phyloP scores from a whole-genome alignment of 2,329 filamentous ascomycete genomes.

The Trichoderma lentiforme region DNA sequence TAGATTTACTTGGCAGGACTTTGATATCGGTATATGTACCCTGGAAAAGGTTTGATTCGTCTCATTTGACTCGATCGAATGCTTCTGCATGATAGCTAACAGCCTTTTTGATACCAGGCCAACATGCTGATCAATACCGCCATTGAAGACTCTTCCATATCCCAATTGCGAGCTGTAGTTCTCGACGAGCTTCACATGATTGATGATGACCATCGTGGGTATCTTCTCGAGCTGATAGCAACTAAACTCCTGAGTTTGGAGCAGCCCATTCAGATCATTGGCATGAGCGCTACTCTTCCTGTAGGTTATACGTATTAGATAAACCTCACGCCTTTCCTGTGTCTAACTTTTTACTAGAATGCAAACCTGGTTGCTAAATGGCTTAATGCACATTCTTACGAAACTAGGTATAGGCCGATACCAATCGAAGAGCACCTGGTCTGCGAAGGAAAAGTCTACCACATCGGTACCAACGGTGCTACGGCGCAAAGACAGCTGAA shows the following conservation, averaged over 20 bases:
- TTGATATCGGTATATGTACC: slow-evolving; percentile 75
- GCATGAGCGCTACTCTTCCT: slow-evolving; percentile 76
- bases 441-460: slow-evolving; percentile 65
- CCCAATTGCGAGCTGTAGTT: slow-evolving; percentile 63
- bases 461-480: slow-evolving; percentile 52
- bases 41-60: slow-evolving; percentile 61
- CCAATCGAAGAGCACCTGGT: slow-evolving; percentile 73
- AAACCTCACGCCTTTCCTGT: neutral
- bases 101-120: slow-evolving; percentile 46
- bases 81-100: slow-evolving; percentile 4
- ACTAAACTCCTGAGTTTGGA: slow-evolving; percentile 69
- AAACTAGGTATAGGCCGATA: slow-evolving; percentile 70
- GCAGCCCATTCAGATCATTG: slow-evolving; percentile 66
- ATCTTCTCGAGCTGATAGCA: slow-evolving; percentile 70
- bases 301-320: slow-evolving; percentile 40
- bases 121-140: slow-evolving; percentile 71
- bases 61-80: neutral
- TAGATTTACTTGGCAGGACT: slow-evolving; percentile 65
- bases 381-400: slow-evolving; percentile 68
- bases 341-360: slow-evolving; percentile 48
- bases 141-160: slow-evolving; percentile 66
- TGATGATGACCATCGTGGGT: slow-evolving; percentile 71
- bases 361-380: slow-evolving; percentile 65
- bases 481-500: slow-evolving; percentile 57
- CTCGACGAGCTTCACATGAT: slow-evolving; percentile 82